Evolutionary conservation across 768 basidiomycete genomes (phyloP).

Genomic region (Russula virescens): DNA sequence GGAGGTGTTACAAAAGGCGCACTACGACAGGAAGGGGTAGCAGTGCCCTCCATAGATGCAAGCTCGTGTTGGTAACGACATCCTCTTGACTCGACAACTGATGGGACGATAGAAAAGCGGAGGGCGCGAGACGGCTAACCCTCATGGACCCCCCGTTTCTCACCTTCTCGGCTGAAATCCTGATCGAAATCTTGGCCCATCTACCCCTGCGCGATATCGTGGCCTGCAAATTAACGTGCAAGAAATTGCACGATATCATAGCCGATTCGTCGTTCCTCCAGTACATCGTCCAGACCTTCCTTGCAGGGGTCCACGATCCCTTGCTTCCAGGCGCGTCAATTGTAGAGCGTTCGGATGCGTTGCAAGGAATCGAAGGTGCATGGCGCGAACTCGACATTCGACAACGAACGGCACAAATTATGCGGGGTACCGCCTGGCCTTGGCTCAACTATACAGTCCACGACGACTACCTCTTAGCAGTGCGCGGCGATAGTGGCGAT

Average conservation of each 20-base stretch:
- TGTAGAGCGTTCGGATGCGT: conserved; percentile 2
- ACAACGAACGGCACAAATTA: background rate
- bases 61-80: background rate
- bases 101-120: background rate
- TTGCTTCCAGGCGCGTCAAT: background rate
- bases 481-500: background rate
- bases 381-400: conserved; percentile 11
- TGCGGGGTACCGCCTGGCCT: conserved; percentile 7
- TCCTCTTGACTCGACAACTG: background rate
- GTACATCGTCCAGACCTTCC: background rate
- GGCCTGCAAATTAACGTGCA: conserved; percentile 6
- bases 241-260: conserved; percentile 1
- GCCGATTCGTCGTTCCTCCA: background rate
- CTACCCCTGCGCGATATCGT: background rate
- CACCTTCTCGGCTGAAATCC: conserved; percentile 3
- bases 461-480: conserved; percentile 12
- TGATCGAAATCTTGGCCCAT: conserved; percentile 6
- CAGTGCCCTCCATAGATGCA: background rate
- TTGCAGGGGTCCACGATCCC: conserved; percentile 5
- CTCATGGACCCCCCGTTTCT: conserved; percentile 3
- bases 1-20: background rate
- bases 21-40: background rate
- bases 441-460: conserved; percentile 8
- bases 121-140: background rate
- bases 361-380: background rate